Evolutionary conservation across 306 rosid genomes (phyloP).

Genomic region (Cajanus cajan): DNA sequence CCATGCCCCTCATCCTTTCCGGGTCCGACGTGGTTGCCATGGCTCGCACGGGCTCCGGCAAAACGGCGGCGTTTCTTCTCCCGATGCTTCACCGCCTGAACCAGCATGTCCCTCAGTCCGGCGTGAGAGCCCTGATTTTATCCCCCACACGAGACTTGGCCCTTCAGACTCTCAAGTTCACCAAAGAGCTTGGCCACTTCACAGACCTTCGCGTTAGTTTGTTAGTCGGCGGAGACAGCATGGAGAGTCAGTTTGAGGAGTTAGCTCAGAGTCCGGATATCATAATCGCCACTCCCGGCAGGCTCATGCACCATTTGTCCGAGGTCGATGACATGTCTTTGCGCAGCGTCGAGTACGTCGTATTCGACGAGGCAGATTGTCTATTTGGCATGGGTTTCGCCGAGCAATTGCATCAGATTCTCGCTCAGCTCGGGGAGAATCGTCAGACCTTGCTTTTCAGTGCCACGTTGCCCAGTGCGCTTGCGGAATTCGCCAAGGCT

Average conservation of each 20-base stretch:
- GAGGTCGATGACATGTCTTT: slow-evolving; percentile 89
- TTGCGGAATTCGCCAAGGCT: slow-evolving; percentile 97
- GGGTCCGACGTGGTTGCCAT: slow-evolving; percentile 91
- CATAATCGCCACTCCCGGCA: slow-evolving; percentile 93
- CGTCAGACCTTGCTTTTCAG: slow-evolving; percentile 92
- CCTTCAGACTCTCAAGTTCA: slow-evolving; percentile 81
- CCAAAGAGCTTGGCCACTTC: slow-evolving; percentile 73
- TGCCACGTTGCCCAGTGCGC: slow-evolving; percentile 89
- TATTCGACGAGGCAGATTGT: slow-evolving; percentile 88
- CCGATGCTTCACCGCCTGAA: slow-evolving; percentile 87
- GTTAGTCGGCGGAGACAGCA: slow-evolving; percentile 95
- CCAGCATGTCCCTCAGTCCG: slow-evolving; percentile 76
- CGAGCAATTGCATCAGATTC: slow-evolving; percentile 83
- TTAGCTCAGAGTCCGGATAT: slow-evolving; percentile 80
- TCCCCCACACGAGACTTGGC: slow-evolving; percentile 92
- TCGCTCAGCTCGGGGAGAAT: slow-evolving; percentile 73
- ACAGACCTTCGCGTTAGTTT: slow-evolving; percentile 82
- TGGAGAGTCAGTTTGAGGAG: slow-evolving; percentile 91
- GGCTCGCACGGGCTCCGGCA: slow-evolving; percentile 99
- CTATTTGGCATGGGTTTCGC: slow-evolving; percentile 89
- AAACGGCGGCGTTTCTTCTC: slow-evolving; percentile 85
- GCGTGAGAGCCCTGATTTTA: slow-evolving; percentile 78
- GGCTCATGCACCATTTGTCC: slow-evolving; percentile 92
- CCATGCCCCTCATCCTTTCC: slow-evolving; percentile 85
- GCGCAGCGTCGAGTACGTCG: slow-evolving; percentile 85